Evolutionary conservation across 192 early-diverging fungal genomes (phyloP).

Genomic region (Backusella psychrophila): DNA sequence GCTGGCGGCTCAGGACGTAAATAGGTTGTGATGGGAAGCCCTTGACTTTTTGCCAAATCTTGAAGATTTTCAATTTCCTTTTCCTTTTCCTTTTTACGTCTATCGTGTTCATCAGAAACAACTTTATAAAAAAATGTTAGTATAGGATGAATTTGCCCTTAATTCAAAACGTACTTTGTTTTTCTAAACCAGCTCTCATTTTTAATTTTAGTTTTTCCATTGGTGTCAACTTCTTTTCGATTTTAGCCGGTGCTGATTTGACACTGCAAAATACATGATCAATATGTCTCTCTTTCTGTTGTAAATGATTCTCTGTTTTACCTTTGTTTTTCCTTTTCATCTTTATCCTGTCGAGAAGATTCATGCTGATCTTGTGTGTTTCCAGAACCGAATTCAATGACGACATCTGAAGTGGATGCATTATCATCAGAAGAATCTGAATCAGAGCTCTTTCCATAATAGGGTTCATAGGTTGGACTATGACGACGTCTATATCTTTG

Average conservation of each 20-base stretch:
- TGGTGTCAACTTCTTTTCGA: conserved; percentile 38
- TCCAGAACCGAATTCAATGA: conserved; percentile 39
- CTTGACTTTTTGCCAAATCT: conserved; percentile 10
- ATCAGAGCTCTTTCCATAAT: conserved; percentile 19
- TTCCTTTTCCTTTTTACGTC: conserved; percentile 35
- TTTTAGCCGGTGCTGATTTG: neutral
- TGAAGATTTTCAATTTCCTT: conserved; percentile 28
- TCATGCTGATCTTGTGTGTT: neutral
- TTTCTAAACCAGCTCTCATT: conserved; percentile 39
- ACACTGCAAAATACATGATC: neutral
- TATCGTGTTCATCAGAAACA: conserved; percentile 32
- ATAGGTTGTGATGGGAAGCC: neutral
- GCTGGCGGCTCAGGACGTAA: neutral
- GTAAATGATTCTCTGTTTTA: neutral
- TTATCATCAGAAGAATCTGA: conserved; percentile 23
- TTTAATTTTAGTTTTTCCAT: conserved; percentile 44
- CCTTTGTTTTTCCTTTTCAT: conserved; percentile 7
- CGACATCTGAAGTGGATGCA: conserved; percentile 17
- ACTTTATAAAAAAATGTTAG: conserved; percentile 14
- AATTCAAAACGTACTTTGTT: conserved; percentile 32
- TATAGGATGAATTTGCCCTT: too few relatives aligned
- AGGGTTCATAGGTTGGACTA: conserved; percentile 41
- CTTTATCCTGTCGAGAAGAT: neutral
- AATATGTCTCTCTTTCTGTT: neutral
- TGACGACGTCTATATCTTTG: conserved; percentile 13